A percentile compares a stretch with the other conserved stretches of the same genome.
phyloP scores from a whole-genome alignment of 192 early-diverging fungal genomes.

The Neocallimastix lanati region DNA sequence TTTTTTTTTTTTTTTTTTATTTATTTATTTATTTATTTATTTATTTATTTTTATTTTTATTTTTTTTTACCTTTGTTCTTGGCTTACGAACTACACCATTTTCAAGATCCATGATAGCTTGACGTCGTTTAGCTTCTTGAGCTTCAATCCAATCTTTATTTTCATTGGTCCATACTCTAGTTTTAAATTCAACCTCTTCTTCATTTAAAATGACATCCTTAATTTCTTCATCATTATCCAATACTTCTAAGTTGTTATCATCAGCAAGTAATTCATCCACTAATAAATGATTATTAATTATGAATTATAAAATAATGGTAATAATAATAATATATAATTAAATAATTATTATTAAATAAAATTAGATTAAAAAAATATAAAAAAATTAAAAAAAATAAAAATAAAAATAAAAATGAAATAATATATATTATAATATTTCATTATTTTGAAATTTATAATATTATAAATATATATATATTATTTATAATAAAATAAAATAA shows the following conservation, averaged over 20 bases:
- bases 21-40: conserved; percentile 4
- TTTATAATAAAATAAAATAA: no score
- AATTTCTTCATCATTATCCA: conserved; percentile 59
- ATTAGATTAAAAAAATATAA: no score
- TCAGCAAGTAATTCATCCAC: neutral
- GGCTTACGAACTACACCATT: neutral
- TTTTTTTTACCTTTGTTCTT: conserved; percentile 8
- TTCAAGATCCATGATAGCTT: neutral
- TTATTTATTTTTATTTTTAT: conserved; percentile 8
- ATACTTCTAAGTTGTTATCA: conserved; percentile 6
- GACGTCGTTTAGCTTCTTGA: conserved; percentile 16
- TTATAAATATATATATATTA: no score
- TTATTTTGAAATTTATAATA: no score
- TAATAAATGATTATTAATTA: no score
- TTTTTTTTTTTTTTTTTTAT: neutral
- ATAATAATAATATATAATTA: no score
- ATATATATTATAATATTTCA: no score
- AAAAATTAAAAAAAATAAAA: no score
- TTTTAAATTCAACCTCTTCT: conserved; percentile 62
- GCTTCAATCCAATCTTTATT: conserved; percentile 70
- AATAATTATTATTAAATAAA: no score
- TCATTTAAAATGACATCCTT: conserved; percentile 43
- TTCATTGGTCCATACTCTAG: conserved; percentile 64
- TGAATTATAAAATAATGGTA: no score
- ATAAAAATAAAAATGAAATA: no score